Evolutionary conservation across 305 asterid species (phyloP).

Genomic region (Rubia occidens): DNA sequence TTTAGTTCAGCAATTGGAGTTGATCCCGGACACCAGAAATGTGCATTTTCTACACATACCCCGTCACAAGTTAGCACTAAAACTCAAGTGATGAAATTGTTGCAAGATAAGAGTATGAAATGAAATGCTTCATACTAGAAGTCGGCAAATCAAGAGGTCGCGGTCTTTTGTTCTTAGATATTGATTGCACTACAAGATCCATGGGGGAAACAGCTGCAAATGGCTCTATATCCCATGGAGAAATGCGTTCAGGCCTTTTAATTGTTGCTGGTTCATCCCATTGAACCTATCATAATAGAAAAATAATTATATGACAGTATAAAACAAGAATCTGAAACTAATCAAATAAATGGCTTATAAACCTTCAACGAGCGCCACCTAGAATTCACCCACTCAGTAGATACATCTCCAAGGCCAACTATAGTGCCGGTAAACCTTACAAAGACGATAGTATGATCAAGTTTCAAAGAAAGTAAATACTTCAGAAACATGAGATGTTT

Average conservation of each 20-base stretch:
- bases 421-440: constrained; percentile 72
- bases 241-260: constrained; percentile 57
- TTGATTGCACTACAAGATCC: constrained; percentile 32
- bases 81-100: neutral
- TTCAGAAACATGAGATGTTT: constrained; percentile 3
- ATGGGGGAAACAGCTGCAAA: constrained; percentile 41
- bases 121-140: constrained; percentile 28
- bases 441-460: neutral
- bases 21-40: constrained; percentile 41
- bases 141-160: constrained; percentile 52
- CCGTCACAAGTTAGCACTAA: constrained; percentile 14
- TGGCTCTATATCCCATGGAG: constrained; percentile 91
- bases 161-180: constrained; percentile 52
- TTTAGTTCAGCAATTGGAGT: constrained; percentile 28
- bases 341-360: constrained; percentile 4
- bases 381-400: constrained; percentile 62
- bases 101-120: neutral
- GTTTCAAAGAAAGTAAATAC: neutral
- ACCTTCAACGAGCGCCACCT: constrained; percentile 89
- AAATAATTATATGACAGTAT: neutral
- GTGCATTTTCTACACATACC: constrained; percentile 28
- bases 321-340: neutral
- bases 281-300: constrained; percentile 36
- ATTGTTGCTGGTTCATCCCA: constrained; percentile 73
- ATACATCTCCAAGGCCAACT: constrained; percentile 56